These are phyloP conservation scores for Odontarrhena argentea DNA, from an alignment of 345 rosid genomes.

Conservation along the genomic window DNA sequence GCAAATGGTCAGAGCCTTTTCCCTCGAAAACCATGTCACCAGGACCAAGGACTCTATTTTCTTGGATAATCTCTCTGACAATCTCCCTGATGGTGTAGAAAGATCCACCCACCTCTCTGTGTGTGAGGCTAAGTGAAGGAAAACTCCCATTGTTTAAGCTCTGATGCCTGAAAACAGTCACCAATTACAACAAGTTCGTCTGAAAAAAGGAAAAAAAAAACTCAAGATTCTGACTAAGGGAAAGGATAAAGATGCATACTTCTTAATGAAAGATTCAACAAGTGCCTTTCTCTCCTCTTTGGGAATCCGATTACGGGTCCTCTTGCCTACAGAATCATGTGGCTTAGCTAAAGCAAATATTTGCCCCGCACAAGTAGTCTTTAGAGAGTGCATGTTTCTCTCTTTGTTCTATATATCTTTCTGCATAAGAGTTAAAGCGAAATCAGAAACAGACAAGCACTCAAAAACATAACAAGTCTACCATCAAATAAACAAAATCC, in stretches of 20 bases:
- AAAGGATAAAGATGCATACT: conserved; percentile 48
- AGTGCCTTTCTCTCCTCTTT: conserved; percentile 90
- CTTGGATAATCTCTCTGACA: conserved; percentile 95
- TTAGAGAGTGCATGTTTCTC: conserved; percentile 68
- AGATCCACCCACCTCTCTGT: conserved; percentile 95
- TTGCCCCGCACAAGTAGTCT: conserved; percentile 69
- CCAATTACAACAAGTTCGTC: conserved; percentile 19
- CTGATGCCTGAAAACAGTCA: conserved; percentile 64
- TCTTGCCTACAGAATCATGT: conserved; percentile 71
- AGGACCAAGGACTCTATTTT: conserved; percentile 92
- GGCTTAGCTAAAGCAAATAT: conserved; percentile 77
- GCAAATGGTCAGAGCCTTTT: conserved; percentile 43
- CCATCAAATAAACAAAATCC: neutral
- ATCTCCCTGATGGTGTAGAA: conserved; percentile 93
- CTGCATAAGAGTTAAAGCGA: neutral
- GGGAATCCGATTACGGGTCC: conserved; percentile 81
- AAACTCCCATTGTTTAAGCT: conserved; percentile 67
- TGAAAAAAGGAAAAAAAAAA: neutral
- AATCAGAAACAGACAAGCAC: conserved; percentile 10
- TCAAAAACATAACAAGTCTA: conserved; percentile 5
- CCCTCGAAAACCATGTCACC: conserved; percentile 52
- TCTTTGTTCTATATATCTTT: conserved; percentile 7
- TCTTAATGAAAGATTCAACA: conserved; percentile 81
- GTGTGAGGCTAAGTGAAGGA: conserved; percentile 83
- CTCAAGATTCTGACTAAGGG: conserved; percentile 8